phyloP scores from a whole-genome alignment of 805 yeast genomes.

The Sungouiozyma intestinalis region DNA sequence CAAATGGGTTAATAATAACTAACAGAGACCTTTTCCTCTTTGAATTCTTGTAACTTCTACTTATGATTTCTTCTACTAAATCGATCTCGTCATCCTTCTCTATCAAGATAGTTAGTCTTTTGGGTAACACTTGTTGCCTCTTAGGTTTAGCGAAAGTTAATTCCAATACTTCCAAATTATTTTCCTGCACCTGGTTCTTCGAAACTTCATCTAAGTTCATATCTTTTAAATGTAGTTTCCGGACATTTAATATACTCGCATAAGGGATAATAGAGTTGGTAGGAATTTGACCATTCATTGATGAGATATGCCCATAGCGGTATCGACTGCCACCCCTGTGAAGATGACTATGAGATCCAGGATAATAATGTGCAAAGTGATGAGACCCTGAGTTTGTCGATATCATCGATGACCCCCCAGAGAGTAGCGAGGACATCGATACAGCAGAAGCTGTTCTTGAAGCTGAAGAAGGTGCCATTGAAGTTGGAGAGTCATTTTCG shows the following conservation, averaged over 20 bases:
- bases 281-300: slow-evolving; percentile 24
- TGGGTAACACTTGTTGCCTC: slow-evolving; percentile 30
- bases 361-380: background rate
- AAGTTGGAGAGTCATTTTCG: slow-evolving; percentile 2
- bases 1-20: slow-evolving; percentile 77
- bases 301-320: slow-evolving; percentile 3
- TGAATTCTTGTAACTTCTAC: slow-evolving; percentile 32
- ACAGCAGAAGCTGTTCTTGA: background rate
- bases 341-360: background rate
- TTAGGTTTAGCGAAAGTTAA: slow-evolving; percentile 31
- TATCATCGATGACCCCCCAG: background rate
- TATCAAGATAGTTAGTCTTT: slow-evolving; percentile 23
- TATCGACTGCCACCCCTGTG: background rate
- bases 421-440: background rate
- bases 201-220: background rate
- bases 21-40: slow-evolving; percentile 39
- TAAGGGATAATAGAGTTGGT: slow-evolving; percentile 28
- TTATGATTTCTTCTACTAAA: slow-evolving; percentile 27
- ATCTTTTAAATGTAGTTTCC: slow-evolving; percentile 9
- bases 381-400: background rate
- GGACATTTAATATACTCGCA: slow-evolving; percentile 23
- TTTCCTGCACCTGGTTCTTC: background rate
- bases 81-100: slow-evolving; percentile 14
- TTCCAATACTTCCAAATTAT: slow-evolving; percentile 17
- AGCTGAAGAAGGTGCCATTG: slow-evolving; percentile 3